A percentile compares a stretch with the other conserved stretches of the same genome.
phyloP scores from a whole-genome alignment of 2,329 filamentous ascomycete species.

The Fusarium sp. region DNA sequence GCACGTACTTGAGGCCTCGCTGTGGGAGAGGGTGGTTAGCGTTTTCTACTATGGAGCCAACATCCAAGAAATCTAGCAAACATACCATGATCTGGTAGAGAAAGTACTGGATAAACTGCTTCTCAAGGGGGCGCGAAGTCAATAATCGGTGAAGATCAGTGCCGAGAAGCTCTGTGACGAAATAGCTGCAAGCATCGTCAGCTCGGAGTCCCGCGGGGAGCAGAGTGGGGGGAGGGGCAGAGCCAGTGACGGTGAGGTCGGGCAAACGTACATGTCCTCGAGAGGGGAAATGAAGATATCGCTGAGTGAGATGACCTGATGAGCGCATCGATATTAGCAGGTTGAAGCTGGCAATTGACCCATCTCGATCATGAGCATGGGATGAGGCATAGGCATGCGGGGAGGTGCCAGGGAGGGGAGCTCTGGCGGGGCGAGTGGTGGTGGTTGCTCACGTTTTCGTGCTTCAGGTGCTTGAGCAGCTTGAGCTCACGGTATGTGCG shows the following conservation, averaged over 20 bases:
- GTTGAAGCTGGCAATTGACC: constrained; percentile 15
- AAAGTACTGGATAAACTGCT: constrained; percentile 99
- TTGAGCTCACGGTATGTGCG: constrained; percentile 98
- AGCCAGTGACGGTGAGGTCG: constrained; percentile 31
- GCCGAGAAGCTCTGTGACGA: constrained; percentile 96
- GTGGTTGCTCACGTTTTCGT: constrained; percentile 82
- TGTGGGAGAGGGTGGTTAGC: constrained; percentile 52
- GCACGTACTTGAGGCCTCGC: constrained; percentile 98
- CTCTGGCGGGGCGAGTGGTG: constrained; percentile 34
- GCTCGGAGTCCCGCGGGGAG: constrained; percentile 17
- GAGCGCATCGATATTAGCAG: constrained; percentile 25
- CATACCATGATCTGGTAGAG: constrained; percentile 97
- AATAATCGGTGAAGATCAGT: constrained; percentile 96
- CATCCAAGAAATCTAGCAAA: constrained; percentile 2
- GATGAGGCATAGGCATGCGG: not conserved
- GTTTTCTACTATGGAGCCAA: not conserved
- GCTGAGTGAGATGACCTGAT: constrained; percentile 93
- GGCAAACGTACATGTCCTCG: constrained; percentile 86
- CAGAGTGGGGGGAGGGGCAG: constrained; percentile 13
- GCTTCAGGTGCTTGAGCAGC: constrained; percentile 93
- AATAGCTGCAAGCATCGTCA: constrained; percentile 73
- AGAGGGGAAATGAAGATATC: constrained; percentile 99
- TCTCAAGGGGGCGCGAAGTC: constrained; percentile 95
- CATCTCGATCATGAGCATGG: not conserved
- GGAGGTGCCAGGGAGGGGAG: constrained; percentile 8